Evolutionary conservation across 116 monocot genomes (phyloP).

Genomic region (Phalaenopsis hybrid): DNA sequence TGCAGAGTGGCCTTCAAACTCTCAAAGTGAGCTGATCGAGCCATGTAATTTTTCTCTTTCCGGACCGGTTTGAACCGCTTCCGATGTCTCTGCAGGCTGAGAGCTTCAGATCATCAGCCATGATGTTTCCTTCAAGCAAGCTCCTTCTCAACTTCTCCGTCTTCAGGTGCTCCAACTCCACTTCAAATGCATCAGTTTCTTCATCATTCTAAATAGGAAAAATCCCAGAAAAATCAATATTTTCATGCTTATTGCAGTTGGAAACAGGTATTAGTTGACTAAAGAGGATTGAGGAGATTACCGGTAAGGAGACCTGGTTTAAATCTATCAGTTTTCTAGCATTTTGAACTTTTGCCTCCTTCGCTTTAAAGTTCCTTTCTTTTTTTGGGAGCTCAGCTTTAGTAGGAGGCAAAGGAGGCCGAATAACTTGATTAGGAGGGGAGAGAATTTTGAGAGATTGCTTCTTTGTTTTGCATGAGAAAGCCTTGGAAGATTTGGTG

Average conservation of each 20-base stretch:
- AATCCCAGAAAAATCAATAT: not conserved
- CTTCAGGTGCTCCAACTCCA: slow-evolving; percentile 18
- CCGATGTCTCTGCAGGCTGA: slow-evolving; percentile 36
- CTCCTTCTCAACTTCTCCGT: slow-evolving; percentile 13
- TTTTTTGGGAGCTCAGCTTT: not conserved
- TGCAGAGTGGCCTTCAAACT: slow-evolving; percentile 21
- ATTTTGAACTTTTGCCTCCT: not conserved
- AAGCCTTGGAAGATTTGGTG: slow-evolving; percentile 19
- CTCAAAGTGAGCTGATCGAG: slow-evolving; percentile 63
- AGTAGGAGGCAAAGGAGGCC: not conserved
- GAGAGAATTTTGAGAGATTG: slow-evolving; percentile 7
- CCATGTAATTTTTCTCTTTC: slow-evolving; percentile 73
- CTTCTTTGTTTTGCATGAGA: slow-evolving; percentile 26
- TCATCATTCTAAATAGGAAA: slow-evolving; percentile 38
- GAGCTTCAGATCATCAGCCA: slow-evolving; percentile 28
- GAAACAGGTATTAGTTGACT: not conserved
- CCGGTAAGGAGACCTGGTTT: not conserved
- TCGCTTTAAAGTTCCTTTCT: not conserved
- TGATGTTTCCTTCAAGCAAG: slow-evolving; percentile 2
- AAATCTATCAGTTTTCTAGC: not conserved
- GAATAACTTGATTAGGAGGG: not conserved
- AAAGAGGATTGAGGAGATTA: not conserved
- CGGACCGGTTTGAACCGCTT: slow-evolving; percentile 17
- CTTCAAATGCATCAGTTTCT: slow-evolving; percentile 23
- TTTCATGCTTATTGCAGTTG: not conserved